Percentiles rank a stretch among this genome's conserved stretches.
phyloP scores from a whole-genome alignment of 75 land plant genomes.

The Picea sitchensis region DNA sequence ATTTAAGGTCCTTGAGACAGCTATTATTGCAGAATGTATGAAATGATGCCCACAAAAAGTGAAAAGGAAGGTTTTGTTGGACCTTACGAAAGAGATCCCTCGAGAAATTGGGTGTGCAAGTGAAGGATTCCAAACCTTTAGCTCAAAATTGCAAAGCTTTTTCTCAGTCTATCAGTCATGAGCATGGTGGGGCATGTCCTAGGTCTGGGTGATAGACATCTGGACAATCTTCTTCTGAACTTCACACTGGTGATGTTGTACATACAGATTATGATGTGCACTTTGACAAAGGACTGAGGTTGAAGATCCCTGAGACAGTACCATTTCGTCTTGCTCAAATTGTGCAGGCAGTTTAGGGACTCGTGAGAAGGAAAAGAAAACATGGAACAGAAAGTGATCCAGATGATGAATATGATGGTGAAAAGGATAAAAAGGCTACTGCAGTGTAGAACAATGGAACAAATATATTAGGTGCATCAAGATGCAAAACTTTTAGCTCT shows the following conservation, averaged over 20 bases:
- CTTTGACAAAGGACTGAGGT: slow-evolving; percentile 94
- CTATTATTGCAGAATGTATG: no score
- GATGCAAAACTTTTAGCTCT: background rate
- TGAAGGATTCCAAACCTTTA: no score
- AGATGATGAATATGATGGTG: slow-evolving; percentile 15
- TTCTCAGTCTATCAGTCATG: slow-evolving; percentile 95
- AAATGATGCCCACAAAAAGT: no score
- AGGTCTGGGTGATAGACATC: slow-evolving; percentile 95
- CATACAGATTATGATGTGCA: slow-evolving; percentile 99
- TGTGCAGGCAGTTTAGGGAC: slow-evolving; percentile 83
- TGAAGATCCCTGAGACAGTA: slow-evolving; percentile 98
- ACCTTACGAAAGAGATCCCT: no score
- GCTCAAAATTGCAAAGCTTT: slow-evolving; percentile 7
- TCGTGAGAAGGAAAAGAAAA: slow-evolving; percentile 64
- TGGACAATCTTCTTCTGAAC: slow-evolving; percentile 96
- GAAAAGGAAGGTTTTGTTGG: no score
- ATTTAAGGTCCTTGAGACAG: no score
- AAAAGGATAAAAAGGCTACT: slow-evolving; percentile 10
- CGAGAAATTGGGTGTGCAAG: no score
- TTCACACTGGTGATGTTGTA: slow-evolving; percentile 87
- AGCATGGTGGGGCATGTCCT: slow-evolving; percentile 94
- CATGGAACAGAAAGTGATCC: slow-evolving; percentile 15
- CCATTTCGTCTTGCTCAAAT: slow-evolving; percentile 98
- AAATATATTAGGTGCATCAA: background rate
- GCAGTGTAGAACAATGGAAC: background rate